Conservation (phyloP, 2,329 filamentous ascomycete genomes). For the Diaporthe sp. region DNA sequence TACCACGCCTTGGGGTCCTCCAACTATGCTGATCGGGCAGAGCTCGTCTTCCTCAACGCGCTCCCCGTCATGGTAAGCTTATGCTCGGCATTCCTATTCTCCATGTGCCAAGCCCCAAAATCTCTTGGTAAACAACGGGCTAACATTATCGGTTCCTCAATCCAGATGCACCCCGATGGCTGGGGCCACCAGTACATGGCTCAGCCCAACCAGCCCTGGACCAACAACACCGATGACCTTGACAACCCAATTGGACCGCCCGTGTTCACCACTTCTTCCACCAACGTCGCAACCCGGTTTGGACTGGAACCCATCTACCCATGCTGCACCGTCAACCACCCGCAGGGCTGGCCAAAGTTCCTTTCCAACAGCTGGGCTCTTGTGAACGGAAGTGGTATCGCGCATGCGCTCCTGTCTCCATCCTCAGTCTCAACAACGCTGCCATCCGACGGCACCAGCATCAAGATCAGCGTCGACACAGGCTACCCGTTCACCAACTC, state of each 20-base stretch:
- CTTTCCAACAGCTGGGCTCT: slow-evolving; percentile 61
- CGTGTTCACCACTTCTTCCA: slow-evolving; percentile 63
- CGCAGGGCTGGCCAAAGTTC: slow-evolving; percentile 67
- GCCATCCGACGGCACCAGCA: slow-evolving; percentile 39
- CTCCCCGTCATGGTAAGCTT: slow-evolving; percentile 58
- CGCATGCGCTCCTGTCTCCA: slow-evolving; percentile 65
- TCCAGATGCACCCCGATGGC: slow-evolving; percentile 3
- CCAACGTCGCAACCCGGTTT: slow-evolving; percentile 57
- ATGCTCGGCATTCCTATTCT: too few relatives aligned
- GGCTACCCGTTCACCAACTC: slow-evolving; percentile 58
- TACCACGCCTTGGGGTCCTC: slow-evolving; percentile 62
- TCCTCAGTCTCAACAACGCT: slow-evolving; percentile 56
- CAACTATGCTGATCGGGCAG: slow-evolving; percentile 61
- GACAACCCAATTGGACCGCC: slow-evolving; percentile 41
- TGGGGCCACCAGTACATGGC: slow-evolving; percentile 67
- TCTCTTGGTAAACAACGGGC: neutral
- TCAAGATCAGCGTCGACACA: slow-evolving; percentile 61
- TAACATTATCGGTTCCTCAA: neutral
- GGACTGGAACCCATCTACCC: slow-evolving; percentile 64
- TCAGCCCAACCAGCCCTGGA: slow-evolving; percentile 62
- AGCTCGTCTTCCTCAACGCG: slow-evolving; percentile 65
- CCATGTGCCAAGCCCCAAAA: too few relatives aligned
- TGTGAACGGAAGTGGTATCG: slow-evolving; percentile 59
- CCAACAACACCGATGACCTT: slow-evolving; percentile 49
- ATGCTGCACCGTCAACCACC: slow-evolving; percentile 69